These are phyloP conservation scores for Lodderomyces elongisporus DNA, from an alignment of 1,139 yeast species.

Conservation along the genomic window DNA sequence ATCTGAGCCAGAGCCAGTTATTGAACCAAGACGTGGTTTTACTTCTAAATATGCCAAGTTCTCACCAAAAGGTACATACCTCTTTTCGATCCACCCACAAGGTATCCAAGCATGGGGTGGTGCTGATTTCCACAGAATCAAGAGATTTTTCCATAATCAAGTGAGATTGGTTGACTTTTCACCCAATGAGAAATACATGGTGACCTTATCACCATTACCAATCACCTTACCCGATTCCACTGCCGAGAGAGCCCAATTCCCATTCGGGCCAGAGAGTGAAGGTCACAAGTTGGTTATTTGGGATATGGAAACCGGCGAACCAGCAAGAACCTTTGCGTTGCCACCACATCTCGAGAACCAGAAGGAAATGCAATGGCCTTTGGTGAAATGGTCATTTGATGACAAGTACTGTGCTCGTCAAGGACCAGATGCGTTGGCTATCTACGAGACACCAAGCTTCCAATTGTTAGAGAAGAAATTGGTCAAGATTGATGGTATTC, in stretches of 20 bases:
- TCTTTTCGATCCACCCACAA: slow-evolving; percentile 86
- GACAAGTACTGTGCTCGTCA: slow-evolving; percentile 94
- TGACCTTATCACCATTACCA: slow-evolving; percentile 86
- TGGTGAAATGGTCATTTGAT: slow-evolving; percentile 93
- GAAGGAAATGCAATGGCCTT: slow-evolving; percentile 90
- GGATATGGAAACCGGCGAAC: slow-evolving; percentile 82
- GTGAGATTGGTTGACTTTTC: slow-evolving; percentile 89
- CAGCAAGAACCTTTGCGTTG: slow-evolving; percentile 85
- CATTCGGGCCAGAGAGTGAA: slow-evolving; percentile 82
- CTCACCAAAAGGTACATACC: slow-evolving; percentile 90
- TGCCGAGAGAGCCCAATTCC: slow-evolving; percentile 59
- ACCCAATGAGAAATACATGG: slow-evolving; percentile 85
- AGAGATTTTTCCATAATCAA: slow-evolving; percentile 82
- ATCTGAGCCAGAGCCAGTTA: slow-evolving; percentile 69
- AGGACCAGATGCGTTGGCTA: slow-evolving; percentile 88
- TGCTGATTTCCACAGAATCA: slow-evolving; percentile 64
- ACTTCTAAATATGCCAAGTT: slow-evolving; percentile 84
- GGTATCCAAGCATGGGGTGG: slow-evolving; percentile 99
- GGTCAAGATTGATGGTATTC: slow-evolving; percentile 77
- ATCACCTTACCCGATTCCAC: slow-evolving; percentile 67
- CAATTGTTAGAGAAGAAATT: slow-evolving; percentile 78
- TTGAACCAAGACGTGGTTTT: slow-evolving; percentile 78
- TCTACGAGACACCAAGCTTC: slow-evolving; percentile 72
- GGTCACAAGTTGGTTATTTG: slow-evolving; percentile 95
- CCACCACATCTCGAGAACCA: slow-evolving; percentile 71